Evolutionary conservation across 192 early-diverging fungal genomes (phyloP).

Genomic region (Backusella circina): DNA sequence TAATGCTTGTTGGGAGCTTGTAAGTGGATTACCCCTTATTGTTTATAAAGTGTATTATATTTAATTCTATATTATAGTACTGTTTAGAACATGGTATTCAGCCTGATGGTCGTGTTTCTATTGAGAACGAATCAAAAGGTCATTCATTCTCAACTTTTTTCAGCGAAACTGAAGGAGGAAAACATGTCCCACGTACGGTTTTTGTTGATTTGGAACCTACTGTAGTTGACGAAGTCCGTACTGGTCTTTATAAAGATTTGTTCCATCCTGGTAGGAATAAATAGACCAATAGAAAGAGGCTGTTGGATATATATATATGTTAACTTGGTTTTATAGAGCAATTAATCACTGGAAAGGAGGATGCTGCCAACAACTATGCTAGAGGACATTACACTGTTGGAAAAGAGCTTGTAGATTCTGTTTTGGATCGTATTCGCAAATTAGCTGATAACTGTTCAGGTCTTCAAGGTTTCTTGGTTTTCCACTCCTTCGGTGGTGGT

Average conservation of each 20-base stretch:
- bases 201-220: constrained; percentile 97
- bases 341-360: constrained; percentile 99
- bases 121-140: background rate
- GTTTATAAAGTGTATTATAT: too few relatives aligned
- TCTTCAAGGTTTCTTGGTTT: constrained; percentile 98
- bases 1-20: constrained; percentile 9
- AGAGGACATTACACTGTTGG: constrained; percentile 99
- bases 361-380: constrained; percentile 99
- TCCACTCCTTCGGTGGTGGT: constrained; percentile 99
- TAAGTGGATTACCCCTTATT: background rate
- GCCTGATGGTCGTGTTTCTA: constrained; percentile 79
- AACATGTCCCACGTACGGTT: constrained; percentile 98
- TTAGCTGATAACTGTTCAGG: constrained; percentile 96
- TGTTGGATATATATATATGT: background rate
- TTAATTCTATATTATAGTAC: constrained; percentile 33
- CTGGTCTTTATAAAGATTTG: constrained; percentile 89
- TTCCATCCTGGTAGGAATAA: constrained; percentile 49
- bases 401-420: constrained; percentile 95
- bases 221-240: constrained; percentile 97
- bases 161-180: constrained; percentile 96
- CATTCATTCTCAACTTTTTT: constrained; percentile 95
- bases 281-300: background rate
- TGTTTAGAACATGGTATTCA: constrained; percentile 95
- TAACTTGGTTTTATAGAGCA: constrained; percentile 59
- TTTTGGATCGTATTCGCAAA: constrained; percentile 95